A percentile compares a stretch with the other conserved stretches of the same genome.
phyloP scores from a whole-genome alignment of 176 grass and related monocot genomes.

The Triticum urartu region DNA sequence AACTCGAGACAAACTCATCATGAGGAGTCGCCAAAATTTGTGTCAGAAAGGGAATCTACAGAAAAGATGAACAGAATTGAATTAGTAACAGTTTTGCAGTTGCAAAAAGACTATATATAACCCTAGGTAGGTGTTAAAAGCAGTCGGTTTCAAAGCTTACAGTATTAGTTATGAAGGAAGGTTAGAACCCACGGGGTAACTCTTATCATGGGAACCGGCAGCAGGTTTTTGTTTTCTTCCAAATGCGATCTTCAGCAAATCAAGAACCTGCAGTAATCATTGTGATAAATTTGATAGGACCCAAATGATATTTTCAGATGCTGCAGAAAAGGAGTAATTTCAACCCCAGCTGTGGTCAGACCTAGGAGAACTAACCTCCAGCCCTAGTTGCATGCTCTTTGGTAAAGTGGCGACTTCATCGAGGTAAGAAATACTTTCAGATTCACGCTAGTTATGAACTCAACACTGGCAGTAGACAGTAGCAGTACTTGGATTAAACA shows the following conservation, averaged over 20 bases:
- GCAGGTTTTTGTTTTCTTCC: constrained; percentile 52
- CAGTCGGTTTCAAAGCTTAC: constrained; percentile 48
- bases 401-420: constrained; percentile 86
- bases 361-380: constrained; percentile 84
- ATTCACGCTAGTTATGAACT: constrained; percentile 57
- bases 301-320: background rate
- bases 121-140: too few species aligned
- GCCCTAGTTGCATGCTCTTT: constrained; percentile 73
- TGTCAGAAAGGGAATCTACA: constrained; percentile 86
- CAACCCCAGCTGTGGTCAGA: background rate
- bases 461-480: background rate
- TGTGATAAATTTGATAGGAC: constrained; percentile 34
- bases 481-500: background rate
- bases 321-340: constrained; percentile 24
- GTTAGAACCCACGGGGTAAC: constrained; percentile 77
- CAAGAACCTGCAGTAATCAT: constrained; percentile 66
- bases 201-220: constrained; percentile 48
- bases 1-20: constrained; percentile 74
- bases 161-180: constrained; percentile 78
- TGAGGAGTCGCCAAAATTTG: constrained; percentile 79
- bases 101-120: constrained; percentile 20
- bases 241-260: constrained; percentile 83
- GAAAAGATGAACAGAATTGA: constrained; percentile 37
- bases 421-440: constrained; percentile 93
- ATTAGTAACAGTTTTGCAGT: background rate